Evolutionary conservation across 129 eudicot species (phyloP).

Genomic region (Flaveria ramosissima): DNA sequence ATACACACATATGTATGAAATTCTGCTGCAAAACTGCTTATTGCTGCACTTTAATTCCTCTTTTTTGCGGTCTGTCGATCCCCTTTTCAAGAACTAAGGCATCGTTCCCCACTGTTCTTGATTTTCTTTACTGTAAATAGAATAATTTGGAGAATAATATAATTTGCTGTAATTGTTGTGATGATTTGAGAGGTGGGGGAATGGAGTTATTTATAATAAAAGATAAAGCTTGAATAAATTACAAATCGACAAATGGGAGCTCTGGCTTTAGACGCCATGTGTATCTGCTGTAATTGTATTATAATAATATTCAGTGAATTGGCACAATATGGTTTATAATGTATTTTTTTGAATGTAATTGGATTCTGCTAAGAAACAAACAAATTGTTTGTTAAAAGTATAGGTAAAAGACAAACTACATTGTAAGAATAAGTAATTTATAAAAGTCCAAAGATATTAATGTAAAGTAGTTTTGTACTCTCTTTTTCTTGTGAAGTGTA

Average conservation of each 20-base stretch:
- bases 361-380: too few species aligned
- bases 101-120: constrained; percentile 19
- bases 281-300: background rate
- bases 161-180: constrained; percentile 21
- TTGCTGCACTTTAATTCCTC: constrained; percentile 32
- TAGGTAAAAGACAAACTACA: too few species aligned
- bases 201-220: constrained; percentile 28
- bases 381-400: too few species aligned
- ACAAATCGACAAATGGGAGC: constrained; percentile 24
- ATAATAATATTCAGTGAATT: background rate
- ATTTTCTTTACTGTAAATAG: constrained; percentile 29
- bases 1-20: constrained; percentile 3
- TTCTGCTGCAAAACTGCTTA: constrained; percentile 23
- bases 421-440: too few species aligned
- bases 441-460: too few species aligned
- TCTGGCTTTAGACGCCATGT: constrained; percentile 27
- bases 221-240: constrained; percentile 28
- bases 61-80: background rate
- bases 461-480: too few species aligned
- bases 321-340: background rate
- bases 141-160: constrained; percentile 9
- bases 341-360: too few species aligned
- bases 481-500: too few species aligned
- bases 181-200: constrained; percentile 18
- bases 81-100: constrained; percentile 26